phyloP scores from a whole-genome alignment of 257 asterid species.

The Nicotiana noctiflora region DNA sequence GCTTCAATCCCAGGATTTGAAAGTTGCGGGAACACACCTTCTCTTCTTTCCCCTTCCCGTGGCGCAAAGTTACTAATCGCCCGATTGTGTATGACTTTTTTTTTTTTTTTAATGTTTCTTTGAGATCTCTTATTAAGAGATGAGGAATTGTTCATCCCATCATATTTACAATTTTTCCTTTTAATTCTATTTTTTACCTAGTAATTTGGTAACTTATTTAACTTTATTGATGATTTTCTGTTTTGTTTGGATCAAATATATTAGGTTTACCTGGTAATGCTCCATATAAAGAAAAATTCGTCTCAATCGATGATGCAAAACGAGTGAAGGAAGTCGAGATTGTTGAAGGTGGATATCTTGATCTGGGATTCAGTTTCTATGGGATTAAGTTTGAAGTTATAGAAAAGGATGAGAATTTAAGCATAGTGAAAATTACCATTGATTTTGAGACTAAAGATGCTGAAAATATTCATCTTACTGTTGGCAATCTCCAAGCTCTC shows the following conservation, averaged over 20 bases:
- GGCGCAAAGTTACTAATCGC: too few species aligned
- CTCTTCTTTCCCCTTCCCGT: background rate
- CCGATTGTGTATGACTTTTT: too few species aligned
- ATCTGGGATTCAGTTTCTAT: background rate
- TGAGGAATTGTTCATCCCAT: too few species aligned
- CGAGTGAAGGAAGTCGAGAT: background rate
- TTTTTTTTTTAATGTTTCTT: too few species aligned
- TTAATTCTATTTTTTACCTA: too few species aligned
- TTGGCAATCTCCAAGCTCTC: background rate
- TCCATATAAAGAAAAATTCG: background rate
- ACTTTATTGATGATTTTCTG: background rate
- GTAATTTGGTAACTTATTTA: too few species aligned
- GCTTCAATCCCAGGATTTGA: too few species aligned
- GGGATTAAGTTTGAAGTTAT: background rate
- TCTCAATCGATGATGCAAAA: background rate
- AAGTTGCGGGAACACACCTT: too few species aligned
- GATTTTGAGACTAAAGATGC: background rate
- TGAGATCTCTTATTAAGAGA: too few species aligned
- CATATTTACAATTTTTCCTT: too few species aligned
- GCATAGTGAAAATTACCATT: background rate
- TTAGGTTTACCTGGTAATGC: constrained; percentile 1
- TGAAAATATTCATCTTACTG: background rate
- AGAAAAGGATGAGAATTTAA: background rate
- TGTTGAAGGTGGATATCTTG: constrained; percentile 8
- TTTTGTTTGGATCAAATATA: background rate